Evolutionary conservation across 2,329 filamentous ascomycete species (phyloP), one percentile per base, ranked within the genome.

Genomic region (Fusarium albosuccineum): DNA sequence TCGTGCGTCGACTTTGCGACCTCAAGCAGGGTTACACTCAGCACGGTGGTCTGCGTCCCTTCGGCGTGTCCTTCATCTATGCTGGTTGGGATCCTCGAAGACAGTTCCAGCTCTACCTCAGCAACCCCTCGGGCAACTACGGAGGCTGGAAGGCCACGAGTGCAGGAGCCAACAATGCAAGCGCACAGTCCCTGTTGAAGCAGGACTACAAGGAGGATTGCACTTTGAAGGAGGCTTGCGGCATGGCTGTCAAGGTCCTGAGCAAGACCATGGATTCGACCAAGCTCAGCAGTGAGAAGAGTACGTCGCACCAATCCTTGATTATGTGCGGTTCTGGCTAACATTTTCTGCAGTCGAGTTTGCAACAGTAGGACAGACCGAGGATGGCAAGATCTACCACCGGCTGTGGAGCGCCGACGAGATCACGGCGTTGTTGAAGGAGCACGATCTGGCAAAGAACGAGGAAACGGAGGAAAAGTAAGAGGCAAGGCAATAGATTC

Each of bases 191-290:
- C 82, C 82, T 99, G 81, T 82, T 99, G 80, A 99, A 99, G 88
- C 96, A 99, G 81, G 96, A 99, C 81, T 99, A 99, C 85, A 97
- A 98, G 86, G 96, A 99, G 82, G 94, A 98, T 73, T 98, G 94
- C 81, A 91, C 93, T 70, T 81, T 99, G 77, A 93, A 97, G 84
- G 96, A 99, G 84, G 96, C 97, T 5, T 99, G 96, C 79, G 94
- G 92, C 56, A 91, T 97, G 86, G 96, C 96, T 10, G 96, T 99
- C 79, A 99, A 99, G 87, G 96, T 99, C 67, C 83, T 99, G 70
- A 98, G 96, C 87, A 99, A 99, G 90, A 99, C 96, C 6, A 99
- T 99, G 97, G 96, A 99, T 80, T 97, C 94, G 57, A 98, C 95
- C 56, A 99, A 97, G 86, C 83, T 99, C 77, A 97, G 94, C 85